Base-by-base conservation (phyloP, 2,329 filamentous ascomycete species). In the Exophiala xenobiotica region DNA sequence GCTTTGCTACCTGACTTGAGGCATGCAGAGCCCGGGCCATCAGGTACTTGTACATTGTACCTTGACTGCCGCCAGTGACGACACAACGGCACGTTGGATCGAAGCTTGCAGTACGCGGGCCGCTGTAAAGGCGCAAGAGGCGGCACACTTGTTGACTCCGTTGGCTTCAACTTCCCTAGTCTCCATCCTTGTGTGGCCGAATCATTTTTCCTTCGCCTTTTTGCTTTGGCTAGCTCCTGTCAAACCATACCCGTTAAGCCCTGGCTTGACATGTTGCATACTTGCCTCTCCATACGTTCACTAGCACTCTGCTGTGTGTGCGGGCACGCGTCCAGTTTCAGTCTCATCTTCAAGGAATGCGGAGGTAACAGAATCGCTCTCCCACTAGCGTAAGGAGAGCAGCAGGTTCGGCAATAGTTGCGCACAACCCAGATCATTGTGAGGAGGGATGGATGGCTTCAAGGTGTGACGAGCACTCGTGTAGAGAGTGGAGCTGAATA, bases 41-140 rank as follows among this genome's bases (percentile, higher is more conserved):
- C 11, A 40, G 38, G 38, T 40, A n/a, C n/a, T n/a, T n/a, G n/a
- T n/a, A 40, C 38, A 40, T 40, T 22, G 19, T 40, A 40, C 38
- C 38, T 40, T 40, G 23, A 18, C n/a, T 40, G 8, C 38, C 38
- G 38, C 37, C 22, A 23, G 38, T 40, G 38, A 40, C 38, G 38
- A 40, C 38, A 40, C 38, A 40, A 22, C 18, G 38, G n/a, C 18
- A 18, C 6, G 18, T 23, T 22, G 19, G 19, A 40, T 22, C 23
- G 18, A 23, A 11, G 38, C 5, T 24, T 24, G n/a, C 38, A 20
- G 12, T 11, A n/a, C 22, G 38, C 38, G 38, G 38, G 38, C 38
- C 38, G 38, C 6, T 40, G 19, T n/a, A 20, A 40, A 24, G 22
- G 22, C 19, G 19, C 38, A 40, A 40, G 7, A 40, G 38, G 20